Evolutionary conservation across 2,329 filamentous ascomycete genomes (phyloP).

Genomic region (Phoma sp.): DNA sequence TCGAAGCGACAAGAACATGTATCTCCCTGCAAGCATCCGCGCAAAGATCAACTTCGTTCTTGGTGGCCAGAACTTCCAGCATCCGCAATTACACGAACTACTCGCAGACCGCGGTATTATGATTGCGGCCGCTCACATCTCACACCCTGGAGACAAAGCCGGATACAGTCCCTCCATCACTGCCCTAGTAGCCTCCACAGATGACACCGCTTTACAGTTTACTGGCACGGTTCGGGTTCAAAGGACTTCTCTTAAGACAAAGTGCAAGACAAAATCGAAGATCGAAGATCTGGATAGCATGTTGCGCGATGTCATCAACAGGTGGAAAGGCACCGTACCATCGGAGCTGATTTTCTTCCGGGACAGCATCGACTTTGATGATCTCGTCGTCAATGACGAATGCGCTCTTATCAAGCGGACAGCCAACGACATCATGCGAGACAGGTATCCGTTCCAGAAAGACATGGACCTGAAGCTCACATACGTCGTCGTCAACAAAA

Average conservation of each 20-base stretch:
- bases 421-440: too few species aligned
- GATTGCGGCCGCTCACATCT: neutral
- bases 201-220: neutral
- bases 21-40: neutral
- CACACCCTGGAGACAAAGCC: neutral
- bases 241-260: neutral
- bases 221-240: neutral
- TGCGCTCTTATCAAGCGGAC: neutral
- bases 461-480: neutral
- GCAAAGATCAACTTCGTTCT: neutral
- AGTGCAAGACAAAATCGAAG: neutral
- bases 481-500: neutral
- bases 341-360: neutral
- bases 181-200: neutral
- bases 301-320: neutral
- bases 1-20: neutral
- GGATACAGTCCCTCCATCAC: neutral
- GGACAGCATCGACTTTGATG: neutral
- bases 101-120: neutral
- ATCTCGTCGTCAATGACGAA: neutral
- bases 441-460: too few species aligned
- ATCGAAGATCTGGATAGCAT: neutral
- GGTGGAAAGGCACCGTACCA: neutral
- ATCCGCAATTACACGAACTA: neutral
- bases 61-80: neutral